These are phyloP conservation scores for Asclepias syriaca DNA, from an alignment of 257 asterid species.

Conservation along the genomic window DNA sequence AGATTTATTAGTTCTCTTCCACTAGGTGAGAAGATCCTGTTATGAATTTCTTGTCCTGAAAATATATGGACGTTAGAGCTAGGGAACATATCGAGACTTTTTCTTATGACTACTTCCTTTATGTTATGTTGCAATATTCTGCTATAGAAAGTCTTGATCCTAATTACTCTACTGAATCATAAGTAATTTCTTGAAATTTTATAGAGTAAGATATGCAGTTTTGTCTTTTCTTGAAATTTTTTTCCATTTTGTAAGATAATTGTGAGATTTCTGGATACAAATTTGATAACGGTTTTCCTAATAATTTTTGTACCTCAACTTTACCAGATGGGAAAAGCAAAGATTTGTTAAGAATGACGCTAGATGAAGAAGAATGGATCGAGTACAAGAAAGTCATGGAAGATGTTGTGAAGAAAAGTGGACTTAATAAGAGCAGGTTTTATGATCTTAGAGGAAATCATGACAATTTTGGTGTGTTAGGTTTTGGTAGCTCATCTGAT, in stretches of 20 bases:
- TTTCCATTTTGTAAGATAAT: not conserved
- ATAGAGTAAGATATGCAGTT: not conserved
- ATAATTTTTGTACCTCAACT: slow-evolving; percentile 14
- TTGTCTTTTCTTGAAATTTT: not conserved
- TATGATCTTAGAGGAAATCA: slow-evolving; percentile 96
- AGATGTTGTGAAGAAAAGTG: slow-evolving; percentile 65
- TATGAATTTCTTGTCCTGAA: not conserved
- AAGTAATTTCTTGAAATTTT: not conserved
- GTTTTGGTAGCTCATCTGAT: slow-evolving; percentile 56
- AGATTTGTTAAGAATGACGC: slow-evolving; percentile 74
- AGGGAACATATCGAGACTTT: too few relatives aligned
- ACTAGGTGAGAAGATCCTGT: not conserved
- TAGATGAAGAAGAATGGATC: slow-evolving; percentile 84
- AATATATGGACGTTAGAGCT: not conserved
- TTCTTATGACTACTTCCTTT: too few relatives aligned
- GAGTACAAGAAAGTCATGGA: slow-evolving; percentile 71
- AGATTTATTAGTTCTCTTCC: not conserved
- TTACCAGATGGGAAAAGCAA: slow-evolving; percentile 89
- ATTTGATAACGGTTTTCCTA: not conserved
- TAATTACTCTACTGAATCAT: not conserved
- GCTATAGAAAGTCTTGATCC: not conserved
- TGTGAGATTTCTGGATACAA: not conserved
- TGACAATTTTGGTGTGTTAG: slow-evolving; percentile 85
- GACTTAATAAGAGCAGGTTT: slow-evolving; percentile 54
- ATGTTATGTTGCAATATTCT: not conserved